Base-by-base conservation (phyloP, 306 rosid genomes). In the Benincasa hispida region DNA sequence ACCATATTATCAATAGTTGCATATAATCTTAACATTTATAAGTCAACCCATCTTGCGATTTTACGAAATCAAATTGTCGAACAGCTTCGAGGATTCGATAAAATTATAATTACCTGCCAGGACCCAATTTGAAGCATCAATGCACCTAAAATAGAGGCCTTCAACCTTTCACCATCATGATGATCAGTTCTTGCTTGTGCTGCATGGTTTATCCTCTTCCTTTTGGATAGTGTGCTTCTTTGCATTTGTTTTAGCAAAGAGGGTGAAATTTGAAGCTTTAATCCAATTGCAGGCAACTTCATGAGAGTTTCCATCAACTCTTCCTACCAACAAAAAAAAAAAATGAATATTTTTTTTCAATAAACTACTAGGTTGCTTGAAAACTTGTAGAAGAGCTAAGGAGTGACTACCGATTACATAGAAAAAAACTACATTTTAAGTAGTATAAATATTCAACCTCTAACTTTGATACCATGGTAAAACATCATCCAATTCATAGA, bases 141-240 rank as follows among this genome's bases (percentile, higher is more conserved):
- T 42, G 75, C 75, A 25, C 75, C 75, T 45, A 69, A 45, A 69
- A 24, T 69, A 10, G 75, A 69, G n/a, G 75, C 75, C 75, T 69
- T 69, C 37, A 69, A 45, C 75, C 32, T 69, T 69, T 69, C 75
- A 45, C 34, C 11, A 45, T 45, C 75, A 10, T 19, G 10, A 11
- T 21, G 5, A 21, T 67, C 28, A 5, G 8, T 15, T 67, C 54
- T 67, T 41, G 48, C 3, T 63, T 18, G 9, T 34, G 72, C 19
- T 34, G 30, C 51, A 69, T 21, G 21, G 13, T 14, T 68, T 21
- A 15, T 14, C 24, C 39, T 69, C 32, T 24, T 42, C 37, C 75
- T 42, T 45, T 69, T 69, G 57, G 57, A 69, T 69, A 45, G 21
- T 28, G 57, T 45, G 21, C 56, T 69, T 69, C 30, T 0, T 45